Conservation (phyloP, 768 basidiomycete species). For the Crucibulum laeve region DNA sequence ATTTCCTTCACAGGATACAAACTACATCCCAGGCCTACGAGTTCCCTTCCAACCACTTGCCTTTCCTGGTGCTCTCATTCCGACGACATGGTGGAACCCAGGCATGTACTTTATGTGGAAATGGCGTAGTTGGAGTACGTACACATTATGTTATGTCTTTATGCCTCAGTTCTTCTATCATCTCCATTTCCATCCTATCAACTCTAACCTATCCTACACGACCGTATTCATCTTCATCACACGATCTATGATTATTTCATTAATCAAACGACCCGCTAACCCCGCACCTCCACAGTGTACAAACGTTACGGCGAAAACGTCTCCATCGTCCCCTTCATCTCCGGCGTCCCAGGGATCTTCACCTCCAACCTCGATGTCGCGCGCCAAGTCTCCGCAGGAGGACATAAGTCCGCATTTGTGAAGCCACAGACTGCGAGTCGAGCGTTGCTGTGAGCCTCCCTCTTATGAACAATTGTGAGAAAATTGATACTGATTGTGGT, state of each 20-base stretch:
- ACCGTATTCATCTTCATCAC: no score
- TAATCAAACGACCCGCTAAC: no score
- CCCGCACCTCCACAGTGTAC: conserved; percentile 31
- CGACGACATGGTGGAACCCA: conserved; percentile 40
- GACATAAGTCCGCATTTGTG: conserved; percentile 31
- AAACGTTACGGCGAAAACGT: conserved; percentile 31
- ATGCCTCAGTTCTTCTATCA: background rate
- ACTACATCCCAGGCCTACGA: conserved; percentile 32
- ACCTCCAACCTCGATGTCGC: conserved; percentile 43
- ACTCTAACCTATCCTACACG: background rate
- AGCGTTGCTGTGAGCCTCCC: conserved; percentile 25
- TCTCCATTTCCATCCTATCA: background rate
- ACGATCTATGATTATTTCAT: no score
- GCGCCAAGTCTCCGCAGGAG: conserved; percentile 36
- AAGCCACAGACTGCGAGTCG: conserved; percentile 31
- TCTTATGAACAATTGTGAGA: background rate
- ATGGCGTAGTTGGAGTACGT: conserved; percentile 28
- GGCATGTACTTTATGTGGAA: conserved; percentile 30
- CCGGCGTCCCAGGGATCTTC: conserved; percentile 30
- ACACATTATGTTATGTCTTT: no score
- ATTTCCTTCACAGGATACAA: conserved; percentile 30
- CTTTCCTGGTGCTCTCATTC: conserved; percentile 30
- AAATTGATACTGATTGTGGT: conserved; percentile 1
- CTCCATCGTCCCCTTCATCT: conserved; percentile 34
- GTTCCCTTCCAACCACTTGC: conserved; percentile 35